Base-by-base conservation (phyloP, 192 early-diverging fungal genomes). In the Coemansia sp. region DNA sequence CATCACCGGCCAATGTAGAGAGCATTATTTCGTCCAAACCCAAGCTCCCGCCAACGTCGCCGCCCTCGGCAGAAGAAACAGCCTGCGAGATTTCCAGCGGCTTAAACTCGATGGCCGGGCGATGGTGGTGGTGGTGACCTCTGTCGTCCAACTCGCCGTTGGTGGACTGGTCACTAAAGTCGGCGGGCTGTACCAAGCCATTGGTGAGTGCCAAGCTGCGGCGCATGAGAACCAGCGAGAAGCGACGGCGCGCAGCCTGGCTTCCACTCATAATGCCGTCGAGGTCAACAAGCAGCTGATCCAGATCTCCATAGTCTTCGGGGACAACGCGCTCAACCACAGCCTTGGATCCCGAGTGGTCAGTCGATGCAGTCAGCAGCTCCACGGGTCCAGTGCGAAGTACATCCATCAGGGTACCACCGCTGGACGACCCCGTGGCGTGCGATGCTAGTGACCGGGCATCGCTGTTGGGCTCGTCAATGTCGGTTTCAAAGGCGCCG, bases 231-330 rank as follows among this genome's bases (percentile, higher is more conserved):
- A 69, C 65, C 26, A 77, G 58, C 46, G 74, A 77, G 35, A 77
- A 77, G 17, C 74, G 74, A 19, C 58, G 65, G 58, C 74, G 74
- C 24, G 74, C 74, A 19, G 68, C 69, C 32, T 68, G 46, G 40
- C 69, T 77, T 36, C 74, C 74, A 40, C 38, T 67, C 65, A 70
- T 77, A 10, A 77, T 77, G 12, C 74, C 74, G 12, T 77, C 74
- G 18, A 77, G 65, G 44, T 77, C 74, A 8, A 32, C 56, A 24
- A 77, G 61, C 10, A 77, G 65, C 54, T 61, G 56, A 44, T 77
- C 74, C 19, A 77, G 38, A 39, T 77, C 74, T 37, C 74, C 69
- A 27, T 77, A 77, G 62, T 77, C 74, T 14, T 77, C 74, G 17
- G 68, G 74, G 1, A 64, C 61, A 8, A 77, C 61, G 35, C 65